Base-by-base conservation (phyloP, 2,329 filamentous ascomycete genomes). In the Leptographium galeiforme region DNA sequence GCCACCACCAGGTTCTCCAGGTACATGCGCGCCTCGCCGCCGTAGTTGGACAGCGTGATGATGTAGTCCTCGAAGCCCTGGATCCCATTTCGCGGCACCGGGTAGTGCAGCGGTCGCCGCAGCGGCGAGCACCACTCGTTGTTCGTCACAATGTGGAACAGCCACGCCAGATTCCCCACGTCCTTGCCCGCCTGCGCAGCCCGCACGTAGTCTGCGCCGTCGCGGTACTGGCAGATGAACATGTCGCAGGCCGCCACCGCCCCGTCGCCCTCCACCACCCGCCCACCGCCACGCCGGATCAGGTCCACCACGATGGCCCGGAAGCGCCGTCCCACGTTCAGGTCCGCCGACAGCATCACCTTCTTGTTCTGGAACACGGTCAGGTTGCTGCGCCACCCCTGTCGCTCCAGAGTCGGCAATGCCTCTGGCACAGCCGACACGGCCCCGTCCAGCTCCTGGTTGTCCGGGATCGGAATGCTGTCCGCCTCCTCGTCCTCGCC, bases 11-110 rank as follows among this genome's bases (percentile, higher is more conserved):
- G 76, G 60, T 95, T 97, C 67, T 97, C 90, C 6, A 98, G 76
- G 63, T 97, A 98, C 51, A 89, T 82, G 48, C 93, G 82, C 16
- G 93, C 89, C 67, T 98, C 93, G 36, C 93, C 93, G 47, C 89
- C 89, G 64, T 98, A 98, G 67, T 97, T 98, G 7, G 93, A 97
- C 7, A 98, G 76, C 54, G 89, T 95, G 62, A 98, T 93, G 51
- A 77, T 81, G 66, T 86, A 74, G 8, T 77, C 73, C 55, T 85
- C 68, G 63, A 98, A 96, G 0, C 88, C 90, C 0, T 84, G 80
- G 39, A 98, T 82, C 1, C 88, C 87, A 10, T 82, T 66, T 48
- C 78, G 79, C 6, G 90, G 87, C 14, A 95, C 65, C 0, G 93
- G 93, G 60, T 98, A 98, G 64, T 98, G 93, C 30, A 98, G 73